Evolutionary conservation across 495 filamentous ascomycete genomes (phyloP).

Genomic region (Glutinoglossum americanum): DNA sequence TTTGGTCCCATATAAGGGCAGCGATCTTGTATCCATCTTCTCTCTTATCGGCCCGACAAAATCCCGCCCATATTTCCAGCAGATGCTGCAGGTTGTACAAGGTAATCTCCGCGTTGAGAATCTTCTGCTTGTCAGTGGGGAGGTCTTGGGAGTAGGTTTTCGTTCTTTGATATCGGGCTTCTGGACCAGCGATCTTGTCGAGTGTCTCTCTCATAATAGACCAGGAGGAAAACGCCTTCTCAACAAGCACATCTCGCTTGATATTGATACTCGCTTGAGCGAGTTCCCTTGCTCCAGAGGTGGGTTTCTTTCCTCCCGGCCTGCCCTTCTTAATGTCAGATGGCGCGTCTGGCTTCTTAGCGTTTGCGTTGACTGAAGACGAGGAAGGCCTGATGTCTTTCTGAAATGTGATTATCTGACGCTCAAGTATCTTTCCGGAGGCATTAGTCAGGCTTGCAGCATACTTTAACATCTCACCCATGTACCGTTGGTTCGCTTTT

Average conservation of each 20-base stretch:
- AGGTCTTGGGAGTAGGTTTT: constrained; percentile 15
- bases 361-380: not conserved
- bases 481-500: constrained; percentile 28
- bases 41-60: constrained; percentile 13
- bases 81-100: constrained; percentile 19
- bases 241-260: constrained; percentile 12
- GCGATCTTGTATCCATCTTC: constrained; percentile 14
- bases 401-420: constrained; percentile 31
- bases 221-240: constrained; percentile 15
- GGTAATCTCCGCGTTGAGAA: constrained; percentile 18
- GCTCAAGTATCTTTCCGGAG: constrained; percentile 37
- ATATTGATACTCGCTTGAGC: constrained; percentile 5
- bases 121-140: constrained; percentile 7
- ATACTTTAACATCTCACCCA: constrained; percentile 42
- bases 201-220: constrained; percentile 12
- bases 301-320: constrained; percentile 6
- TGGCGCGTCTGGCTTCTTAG: constrained; percentile 3
- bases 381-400: constrained; percentile 5
- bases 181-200: constrained; percentile 11
- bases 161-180: constrained; percentile 15
- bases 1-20: constrained; percentile 13
- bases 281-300: constrained; percentile 7
- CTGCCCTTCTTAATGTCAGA: constrained; percentile 3
- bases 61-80: constrained; percentile 14
- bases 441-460: constrained; percentile 48